Conservation (phyloP, 2,329 filamentous ascomycete species). For the Microdochium nivale region DNA sequence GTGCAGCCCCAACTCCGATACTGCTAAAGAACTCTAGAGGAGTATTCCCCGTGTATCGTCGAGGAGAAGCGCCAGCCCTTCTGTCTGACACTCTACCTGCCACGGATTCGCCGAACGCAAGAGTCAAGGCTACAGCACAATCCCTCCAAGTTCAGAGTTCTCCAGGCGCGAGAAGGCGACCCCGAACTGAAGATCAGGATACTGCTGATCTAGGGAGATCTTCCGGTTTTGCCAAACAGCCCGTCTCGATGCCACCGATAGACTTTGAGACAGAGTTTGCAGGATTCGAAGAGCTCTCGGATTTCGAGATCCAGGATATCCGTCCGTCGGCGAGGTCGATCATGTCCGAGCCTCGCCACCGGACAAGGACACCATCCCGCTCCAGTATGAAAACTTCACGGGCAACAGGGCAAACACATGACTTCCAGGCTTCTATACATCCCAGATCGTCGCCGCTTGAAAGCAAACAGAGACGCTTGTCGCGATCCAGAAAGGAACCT, state of each 20-base stretch:
- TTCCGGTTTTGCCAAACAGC: neutral
- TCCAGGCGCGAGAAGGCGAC: neutral
- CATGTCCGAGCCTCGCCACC: neutral
- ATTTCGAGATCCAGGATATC: neutral
- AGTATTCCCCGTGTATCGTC: slow-evolving; percentile 1
- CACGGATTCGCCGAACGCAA: neutral
- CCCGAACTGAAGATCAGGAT: neutral
- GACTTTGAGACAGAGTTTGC: neutral
- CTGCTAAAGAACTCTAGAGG: slow-evolving; percentile 1
- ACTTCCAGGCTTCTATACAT: neutral
- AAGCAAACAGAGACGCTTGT: neutral
- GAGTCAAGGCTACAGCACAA: neutral
- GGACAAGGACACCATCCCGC: neutral
- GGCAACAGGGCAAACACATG: neutral
- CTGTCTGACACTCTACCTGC: neutral
- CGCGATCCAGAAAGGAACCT: neutral
- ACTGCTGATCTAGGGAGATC: neutral
- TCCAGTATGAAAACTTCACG: neutral
- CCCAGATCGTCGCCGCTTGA: neutral
- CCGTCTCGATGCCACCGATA: neutral
- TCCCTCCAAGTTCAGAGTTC: neutral
- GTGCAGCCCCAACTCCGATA: neutral
- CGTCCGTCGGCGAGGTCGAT: neutral
- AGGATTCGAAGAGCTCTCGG: neutral
- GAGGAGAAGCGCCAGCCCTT: neutral